Base-by-base conservation (phyloP, 768 basidiomycete genomes). In the Tylopilus plumbeoviolaceoides region DNA sequence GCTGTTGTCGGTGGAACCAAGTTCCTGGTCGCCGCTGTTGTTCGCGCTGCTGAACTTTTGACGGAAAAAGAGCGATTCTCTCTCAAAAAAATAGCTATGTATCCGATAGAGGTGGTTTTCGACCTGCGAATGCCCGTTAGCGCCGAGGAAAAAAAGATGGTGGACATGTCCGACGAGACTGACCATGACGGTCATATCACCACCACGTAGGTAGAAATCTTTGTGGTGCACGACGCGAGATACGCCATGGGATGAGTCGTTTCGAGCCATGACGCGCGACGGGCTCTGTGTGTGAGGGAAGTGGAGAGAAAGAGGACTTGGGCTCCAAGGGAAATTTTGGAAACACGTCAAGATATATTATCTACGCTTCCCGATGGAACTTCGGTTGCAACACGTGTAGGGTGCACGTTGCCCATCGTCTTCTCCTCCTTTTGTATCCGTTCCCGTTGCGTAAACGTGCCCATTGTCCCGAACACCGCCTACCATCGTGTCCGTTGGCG, bases 11-110 rank as follows among this genome's bases (percentile, higher is more conserved):
- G 60, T 63, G 1, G 72, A 69, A 2, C 80, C 81, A 1, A 52
- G 63, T 0, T 56, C 60, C 9, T 68, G 54, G 7, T 71, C 71
- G 20, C 72, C 63, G 33, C 6, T 12, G 7, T 66, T 59, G 5
- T 66, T 60, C 7, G 75, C 67, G 17, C 50, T 44, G 5, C 60
- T 54, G 36, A 80, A 50, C 46, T 73, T 68, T 0, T 65, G 63
- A 10, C 63, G 64, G 63, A 85, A 84, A 28, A 69, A 73, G 0
- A 65, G 46, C 0, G 84, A 85, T 47, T 88, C 84, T 0, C 85
- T 71, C n/a, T 75, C 73, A 36, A 88, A 84, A 45, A 86, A 85
- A 41, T 78, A 81, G 1, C 78, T 73, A 53, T 86, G 84, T 0
- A 88, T 73, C 1, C 78, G 70, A 55, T 83, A 87, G 0, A 79